phyloP scores from a whole-genome alignment of 306 rosid species.

The Quercus engelmannii region DNA sequence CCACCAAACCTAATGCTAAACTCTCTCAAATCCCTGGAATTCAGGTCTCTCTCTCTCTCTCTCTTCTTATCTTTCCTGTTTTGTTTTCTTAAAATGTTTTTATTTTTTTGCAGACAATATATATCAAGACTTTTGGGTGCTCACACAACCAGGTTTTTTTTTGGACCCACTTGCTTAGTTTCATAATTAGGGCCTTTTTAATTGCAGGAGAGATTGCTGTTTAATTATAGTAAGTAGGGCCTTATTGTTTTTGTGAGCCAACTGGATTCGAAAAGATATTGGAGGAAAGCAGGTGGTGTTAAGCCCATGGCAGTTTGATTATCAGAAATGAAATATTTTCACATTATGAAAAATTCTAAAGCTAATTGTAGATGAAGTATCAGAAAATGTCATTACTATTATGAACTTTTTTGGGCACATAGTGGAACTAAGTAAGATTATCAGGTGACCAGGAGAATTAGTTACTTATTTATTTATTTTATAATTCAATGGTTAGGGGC shows the following conservation, averaged over 20 bases:
- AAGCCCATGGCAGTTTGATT: not conserved
- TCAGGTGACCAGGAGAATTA: not conserved
- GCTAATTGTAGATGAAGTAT: not conserved
- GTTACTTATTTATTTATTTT: not conserved
- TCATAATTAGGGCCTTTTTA: not conserved
- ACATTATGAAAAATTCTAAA: not conserved
- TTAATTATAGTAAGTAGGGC: not conserved
- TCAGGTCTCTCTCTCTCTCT: slow-evolving; percentile 29
- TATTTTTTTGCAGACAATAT: slow-evolving; percentile 36
- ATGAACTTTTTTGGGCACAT: too few species aligned
- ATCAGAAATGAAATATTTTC: not conserved
- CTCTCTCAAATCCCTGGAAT: slow-evolving; percentile 46
- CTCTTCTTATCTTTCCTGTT: not conserved
- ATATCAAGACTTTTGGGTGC: slow-evolving; percentile 58
- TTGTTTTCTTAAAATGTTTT: not conserved
- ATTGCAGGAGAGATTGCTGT: not conserved
- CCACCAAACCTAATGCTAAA: slow-evolving; percentile 17
- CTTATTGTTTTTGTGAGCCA: not conserved
- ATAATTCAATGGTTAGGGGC: too few species aligned
- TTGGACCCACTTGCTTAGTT: not conserved
- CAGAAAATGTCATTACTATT: too few species aligned
- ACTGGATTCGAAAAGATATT: not conserved
- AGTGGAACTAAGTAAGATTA: not conserved
- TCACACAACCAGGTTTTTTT: slow-evolving; percentile 49
- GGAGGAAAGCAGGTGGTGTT: not conserved